These are phyloP conservation scores for Penicillium arizonense DNA, from an alignment of 495 filamentous ascomycete species.

Conservation along the genomic window DNA sequence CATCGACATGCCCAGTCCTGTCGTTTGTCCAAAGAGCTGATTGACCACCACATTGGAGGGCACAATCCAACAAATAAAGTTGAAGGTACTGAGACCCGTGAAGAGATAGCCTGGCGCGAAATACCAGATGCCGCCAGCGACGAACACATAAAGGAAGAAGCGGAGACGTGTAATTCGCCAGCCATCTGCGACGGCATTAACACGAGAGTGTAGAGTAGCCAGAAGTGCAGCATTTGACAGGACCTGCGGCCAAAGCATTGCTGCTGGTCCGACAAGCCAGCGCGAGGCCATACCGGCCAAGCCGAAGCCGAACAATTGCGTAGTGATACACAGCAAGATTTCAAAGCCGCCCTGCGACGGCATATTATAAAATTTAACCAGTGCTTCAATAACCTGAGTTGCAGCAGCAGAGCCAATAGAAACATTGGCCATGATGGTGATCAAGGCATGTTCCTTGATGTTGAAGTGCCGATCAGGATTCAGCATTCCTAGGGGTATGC, in stretches of 20 bases:
- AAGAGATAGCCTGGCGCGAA: constrained; percentile 83
- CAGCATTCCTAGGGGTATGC: constrained; percentile 53
- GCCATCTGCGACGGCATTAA: constrained; percentile 77
- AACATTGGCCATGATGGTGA: constrained; percentile 70
- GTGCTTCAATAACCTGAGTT: constrained; percentile 67
- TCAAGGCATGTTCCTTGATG: constrained; percentile 76
- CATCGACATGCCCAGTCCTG: constrained; percentile 75
- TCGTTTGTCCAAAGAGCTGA: constrained; percentile 64
- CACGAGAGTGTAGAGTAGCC: constrained; percentile 78
- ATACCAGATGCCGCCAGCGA: constrained; percentile 68
- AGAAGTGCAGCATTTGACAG: constrained; percentile 87
- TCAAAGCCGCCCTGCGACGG: constrained; percentile 67
- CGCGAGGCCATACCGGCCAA: constrained; percentile 61
- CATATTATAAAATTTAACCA: constrained; percentile 66
- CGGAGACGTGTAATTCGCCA: constrained; percentile 79
- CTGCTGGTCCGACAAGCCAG: constrained; percentile 67
- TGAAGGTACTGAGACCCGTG: constrained; percentile 87
- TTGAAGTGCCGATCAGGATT: constrained; percentile 75
- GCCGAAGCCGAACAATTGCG: constrained; percentile 72
- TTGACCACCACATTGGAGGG: constrained; percentile 69
- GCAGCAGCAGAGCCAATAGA: constrained; percentile 63
- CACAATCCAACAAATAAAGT: constrained; percentile 86
- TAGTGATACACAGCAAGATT: constrained; percentile 65
- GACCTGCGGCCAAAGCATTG: constrained; percentile 92
- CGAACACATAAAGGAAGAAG: constrained; percentile 76